These are phyloP conservation scores for Amaranthus palmeri DNA, from an alignment of 148 eudicot genomes.

Conservation along the genomic window DNA sequence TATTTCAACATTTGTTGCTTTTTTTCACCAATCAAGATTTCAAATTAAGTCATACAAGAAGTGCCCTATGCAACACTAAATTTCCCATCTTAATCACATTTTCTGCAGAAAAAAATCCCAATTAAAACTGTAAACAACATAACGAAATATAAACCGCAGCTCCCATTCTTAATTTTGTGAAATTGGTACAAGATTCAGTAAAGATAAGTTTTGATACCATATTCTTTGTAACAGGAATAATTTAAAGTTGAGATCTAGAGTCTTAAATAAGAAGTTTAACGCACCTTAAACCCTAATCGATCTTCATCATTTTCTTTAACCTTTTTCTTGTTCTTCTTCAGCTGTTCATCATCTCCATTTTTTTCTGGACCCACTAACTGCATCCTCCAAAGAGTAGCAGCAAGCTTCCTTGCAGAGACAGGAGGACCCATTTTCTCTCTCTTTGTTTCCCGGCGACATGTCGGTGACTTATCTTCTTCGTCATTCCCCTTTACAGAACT, in stretches of 20 bases:
- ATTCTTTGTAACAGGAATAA: slow-evolving; percentile 1
- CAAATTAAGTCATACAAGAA: not conserved
- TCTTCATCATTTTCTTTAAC: slow-evolving; percentile 18
- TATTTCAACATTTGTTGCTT: not conserved
- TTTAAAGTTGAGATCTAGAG: slow-evolving; percentile 26
- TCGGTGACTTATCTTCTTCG: slow-evolving; percentile 28
- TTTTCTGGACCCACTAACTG: slow-evolving; percentile 23
- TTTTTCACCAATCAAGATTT: not conserved
- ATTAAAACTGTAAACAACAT: too few species aligned
- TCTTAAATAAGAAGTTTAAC: slow-evolving; percentile 19
- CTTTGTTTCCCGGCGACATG: slow-evolving; percentile 35
- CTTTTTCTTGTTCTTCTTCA: not conserved
- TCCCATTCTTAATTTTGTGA: too few species aligned
- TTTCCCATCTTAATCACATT: not conserved
- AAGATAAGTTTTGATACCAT: not conserved
- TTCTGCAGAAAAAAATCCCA: not conserved
- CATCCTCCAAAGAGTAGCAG: slow-evolving; percentile 62
- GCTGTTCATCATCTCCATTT: slow-evolving; percentile 7
- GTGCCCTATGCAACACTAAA: not conserved
- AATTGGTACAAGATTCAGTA: too few species aligned
- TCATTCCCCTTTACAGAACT: not conserved
- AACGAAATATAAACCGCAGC: too few species aligned
- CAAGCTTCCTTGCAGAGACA: slow-evolving; percentile 66
- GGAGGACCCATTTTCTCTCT: slow-evolving; percentile 19
- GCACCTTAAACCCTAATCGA: slow-evolving; percentile 69